Evolutionary conservation across 495 filamentous ascomycete species (phyloP).

Genomic region (Friedmanniomyces endolithicus): DNA sequence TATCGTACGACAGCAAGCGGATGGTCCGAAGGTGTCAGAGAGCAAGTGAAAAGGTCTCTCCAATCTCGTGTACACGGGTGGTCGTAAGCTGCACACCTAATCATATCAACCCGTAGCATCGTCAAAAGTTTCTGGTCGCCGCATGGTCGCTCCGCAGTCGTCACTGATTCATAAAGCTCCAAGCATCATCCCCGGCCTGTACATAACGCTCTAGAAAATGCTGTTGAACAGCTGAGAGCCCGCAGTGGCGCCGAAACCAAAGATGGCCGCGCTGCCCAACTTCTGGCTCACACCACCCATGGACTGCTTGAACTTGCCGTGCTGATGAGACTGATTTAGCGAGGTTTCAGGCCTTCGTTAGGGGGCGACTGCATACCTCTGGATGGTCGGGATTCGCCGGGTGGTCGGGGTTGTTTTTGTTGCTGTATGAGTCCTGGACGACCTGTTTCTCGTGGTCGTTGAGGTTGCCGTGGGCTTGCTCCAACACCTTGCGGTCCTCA

Average conservation of each 20-base stretch:
- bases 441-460: conserved; percentile 1
- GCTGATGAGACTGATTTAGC: background rate
- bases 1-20: too few species aligned
- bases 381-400: conserved; percentile 1
- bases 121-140: too few species aligned
- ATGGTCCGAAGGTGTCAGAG: too few species aligned
- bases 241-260: conserved; percentile 10
- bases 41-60: too few species aligned
- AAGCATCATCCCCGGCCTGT: too few species aligned
- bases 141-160: too few species aligned
- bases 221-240: conserved; percentile 7
- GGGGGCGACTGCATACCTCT: background rate
- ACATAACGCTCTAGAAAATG: background rate
- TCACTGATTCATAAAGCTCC: too few species aligned
- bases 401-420: conserved; percentile 5
- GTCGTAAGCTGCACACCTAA: too few species aligned
- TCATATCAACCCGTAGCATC: too few species aligned
- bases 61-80: too few species aligned
- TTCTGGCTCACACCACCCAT: background rate
- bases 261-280: conserved; percentile 31
- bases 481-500: background rate
- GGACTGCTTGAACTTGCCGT: conserved; percentile 4
- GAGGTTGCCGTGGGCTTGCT: conserved; percentile 3
- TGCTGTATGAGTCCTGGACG: background rate
- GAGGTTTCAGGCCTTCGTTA: background rate